Conservation (phyloP, 2,329 filamentous ascomycete species). For the Lasiodiplodia sp. region DNA sequence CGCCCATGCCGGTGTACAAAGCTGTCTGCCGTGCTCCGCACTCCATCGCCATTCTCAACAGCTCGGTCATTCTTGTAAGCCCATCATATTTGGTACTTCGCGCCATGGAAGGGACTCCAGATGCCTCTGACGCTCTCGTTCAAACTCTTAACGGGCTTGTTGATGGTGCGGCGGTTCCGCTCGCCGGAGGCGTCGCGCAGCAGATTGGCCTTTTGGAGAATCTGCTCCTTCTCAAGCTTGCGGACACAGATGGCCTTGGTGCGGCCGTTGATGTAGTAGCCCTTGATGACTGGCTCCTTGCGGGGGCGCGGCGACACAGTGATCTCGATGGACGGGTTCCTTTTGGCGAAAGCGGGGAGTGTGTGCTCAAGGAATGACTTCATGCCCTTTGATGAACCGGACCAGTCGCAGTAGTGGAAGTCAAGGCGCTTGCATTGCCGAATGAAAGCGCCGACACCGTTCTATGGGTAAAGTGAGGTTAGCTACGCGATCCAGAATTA, state of each 20-base stretch:
- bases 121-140: conserved; percentile 72
- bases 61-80: neutral
- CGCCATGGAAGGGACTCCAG: conserved; percentile 69
- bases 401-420: conserved; percentile 97
- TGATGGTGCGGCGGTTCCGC: conserved; percentile 67
- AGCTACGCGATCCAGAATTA: neutral
- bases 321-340: conserved; percentile 90
- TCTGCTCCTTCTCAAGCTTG: conserved; percentile 81
- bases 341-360: conserved; percentile 78
- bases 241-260: conserved; percentile 87
- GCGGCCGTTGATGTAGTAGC: conserved; percentile 90
- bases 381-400: conserved; percentile 92
- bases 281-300: conserved; percentile 87
- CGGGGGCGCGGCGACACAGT: conserved; percentile 87
- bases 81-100: conserved; percentile 41
- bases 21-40: neutral
- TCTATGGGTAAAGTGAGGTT: conserved; percentile 62
- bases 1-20: conserved; percentile 26
- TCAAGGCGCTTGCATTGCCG: conserved; percentile 95
- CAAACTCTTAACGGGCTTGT: conserved; percentile 65
- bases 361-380: conserved; percentile 88
- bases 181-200: conserved; percentile 78
- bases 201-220: conserved; percentile 79
- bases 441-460: conserved; percentile 96
- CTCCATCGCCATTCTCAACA: neutral